These are phyloP conservation scores for Zygoascus biomembranicola DNA, from an alignment of 805 yeast genomes.

Conservation along the genomic window DNA sequence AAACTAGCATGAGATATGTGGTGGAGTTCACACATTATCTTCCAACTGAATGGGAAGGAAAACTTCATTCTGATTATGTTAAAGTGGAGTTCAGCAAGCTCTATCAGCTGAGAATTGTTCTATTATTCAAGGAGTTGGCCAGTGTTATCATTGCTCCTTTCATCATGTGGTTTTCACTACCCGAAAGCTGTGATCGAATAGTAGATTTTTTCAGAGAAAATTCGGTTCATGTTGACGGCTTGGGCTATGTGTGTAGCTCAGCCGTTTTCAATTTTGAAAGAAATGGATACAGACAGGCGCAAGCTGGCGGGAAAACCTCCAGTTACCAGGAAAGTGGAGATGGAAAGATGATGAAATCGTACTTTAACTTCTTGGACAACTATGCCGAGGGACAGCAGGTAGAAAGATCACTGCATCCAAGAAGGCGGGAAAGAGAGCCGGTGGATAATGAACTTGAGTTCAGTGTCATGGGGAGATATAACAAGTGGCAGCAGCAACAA, in stretches of 20 bases:
- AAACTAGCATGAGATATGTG: constrained; percentile 69
- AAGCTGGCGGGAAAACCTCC: neutral
- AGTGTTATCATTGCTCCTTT: constrained; percentile 83
- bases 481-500: constrained; percentile 15
- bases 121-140: constrained; percentile 68
- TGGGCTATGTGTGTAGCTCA: constrained; percentile 89
- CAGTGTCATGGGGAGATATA: constrained; percentile 28
- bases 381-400: constrained; percentile 38
- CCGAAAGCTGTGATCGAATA: constrained; percentile 62
- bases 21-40: constrained; percentile 84
- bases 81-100: constrained; percentile 73
- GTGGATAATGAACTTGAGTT: constrained; percentile 15
- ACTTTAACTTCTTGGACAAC: constrained; percentile 78
- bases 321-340: constrained; percentile 31
- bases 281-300: constrained; percentile 19
- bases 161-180: constrained; percentile 76
- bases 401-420: neutral
- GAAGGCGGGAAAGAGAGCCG: neutral
- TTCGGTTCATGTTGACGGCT: constrained; percentile 85
- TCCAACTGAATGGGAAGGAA: constrained; percentile 81
- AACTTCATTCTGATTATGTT: constrained; percentile 72
- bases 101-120: constrained; percentile 63
- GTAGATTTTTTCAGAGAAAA: constrained; percentile 88
- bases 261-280: constrained; percentile 85
- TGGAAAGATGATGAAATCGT: constrained; percentile 87